Evolutionary conservation across 306 rosid species (phyloP).

Genomic region (Cyamopsis tetragonoloba): DNA sequence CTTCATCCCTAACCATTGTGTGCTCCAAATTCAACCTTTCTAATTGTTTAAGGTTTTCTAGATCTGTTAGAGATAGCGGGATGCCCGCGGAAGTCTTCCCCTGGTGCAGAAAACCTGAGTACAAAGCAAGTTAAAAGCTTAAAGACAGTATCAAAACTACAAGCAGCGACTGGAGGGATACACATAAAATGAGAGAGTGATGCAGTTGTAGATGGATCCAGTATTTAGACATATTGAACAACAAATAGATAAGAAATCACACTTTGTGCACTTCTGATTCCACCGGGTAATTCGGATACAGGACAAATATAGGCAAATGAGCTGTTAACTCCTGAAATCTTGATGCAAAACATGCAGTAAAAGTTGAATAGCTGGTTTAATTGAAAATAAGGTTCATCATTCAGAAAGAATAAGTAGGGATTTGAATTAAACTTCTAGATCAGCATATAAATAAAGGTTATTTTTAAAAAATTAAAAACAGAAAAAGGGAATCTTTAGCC

Average conservation of each 20-base stretch:
- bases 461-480: neutral
- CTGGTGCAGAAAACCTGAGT: slow-evolving; percentile 52
- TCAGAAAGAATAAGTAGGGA: neutral
- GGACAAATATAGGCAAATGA: neutral
- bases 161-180: neutral
- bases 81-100: slow-evolving; percentile 22
- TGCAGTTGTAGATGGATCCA: neutral
- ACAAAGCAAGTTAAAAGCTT: neutral
- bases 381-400: slow-evolving; percentile 1
- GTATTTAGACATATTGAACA: slow-evolving; percentile 3
- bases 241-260: neutral
- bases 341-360: neutral
- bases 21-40: slow-evolving; percentile 66
- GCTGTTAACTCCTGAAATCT: neutral
- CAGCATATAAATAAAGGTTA: neutral
- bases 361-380: slow-evolving; percentile 2
- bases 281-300: neutral
- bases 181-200: neutral
- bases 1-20: slow-evolving; percentile 57
- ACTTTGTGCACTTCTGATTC: slow-evolving; percentile 16
- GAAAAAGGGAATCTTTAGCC: neutral
- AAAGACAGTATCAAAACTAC: neutral
- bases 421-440: neutral
- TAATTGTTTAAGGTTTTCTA: slow-evolving; percentile 53
- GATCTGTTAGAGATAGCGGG: slow-evolving; percentile 41